These are phyloP conservation scores for Fusarium multiceps DNA, from an alignment of 2,329 filamentous ascomycete species.

Conservation along the genomic window DNA sequence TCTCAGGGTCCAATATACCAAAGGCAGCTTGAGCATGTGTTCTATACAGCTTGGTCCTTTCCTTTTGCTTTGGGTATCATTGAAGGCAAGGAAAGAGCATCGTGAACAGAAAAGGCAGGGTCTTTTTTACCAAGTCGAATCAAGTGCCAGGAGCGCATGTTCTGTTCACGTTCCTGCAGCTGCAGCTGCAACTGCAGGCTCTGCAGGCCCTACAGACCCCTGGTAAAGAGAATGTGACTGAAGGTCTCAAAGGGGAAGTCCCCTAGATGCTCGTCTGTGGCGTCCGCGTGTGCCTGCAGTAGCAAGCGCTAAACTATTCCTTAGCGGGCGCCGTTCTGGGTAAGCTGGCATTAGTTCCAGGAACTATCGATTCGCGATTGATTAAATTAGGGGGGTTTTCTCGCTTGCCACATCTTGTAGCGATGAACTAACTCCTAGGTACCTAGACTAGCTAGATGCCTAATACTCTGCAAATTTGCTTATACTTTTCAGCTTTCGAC, in stretches of 20 bases:
- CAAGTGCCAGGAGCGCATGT: slow-evolving; percentile 35
- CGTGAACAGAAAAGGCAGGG: slow-evolving; percentile 4
- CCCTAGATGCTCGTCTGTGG: slow-evolving; percentile 17
- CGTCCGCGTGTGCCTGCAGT: slow-evolving; percentile 36
- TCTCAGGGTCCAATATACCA: neutral
- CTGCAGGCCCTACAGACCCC: neutral
- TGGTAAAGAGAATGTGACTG: neutral
- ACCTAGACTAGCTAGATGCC: neutral
- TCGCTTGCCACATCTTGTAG: slow-evolving; percentile 22
- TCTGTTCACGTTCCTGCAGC: slow-evolving; percentile 4
- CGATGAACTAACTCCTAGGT: neutral
- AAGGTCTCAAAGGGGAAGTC: slow-evolving; percentile 19
- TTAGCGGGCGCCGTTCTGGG: slow-evolving; percentile 4
- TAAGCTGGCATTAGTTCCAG: slow-evolving; percentile 31
- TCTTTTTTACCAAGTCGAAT: slow-evolving; percentile 21
- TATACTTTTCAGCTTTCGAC: slow-evolving; percentile 5
- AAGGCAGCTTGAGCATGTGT: slow-evolving; percentile 25
- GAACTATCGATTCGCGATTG: slow-evolving; percentile 38
- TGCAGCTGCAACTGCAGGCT: neutral
- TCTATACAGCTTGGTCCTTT: slow-evolving; percentile 11
- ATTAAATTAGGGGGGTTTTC: slow-evolving; percentile 8
- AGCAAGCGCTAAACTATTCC: slow-evolving; percentile 10
- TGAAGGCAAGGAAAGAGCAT: slow-evolving; percentile 23
- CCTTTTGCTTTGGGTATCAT: slow-evolving; percentile 1
- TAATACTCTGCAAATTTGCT: slow-evolving; percentile 22